Percentiles rank a stretch among this genome's conserved stretches.
Evolutionary conservation across 495 filamentous ascomycete species (phyloP).

Genomic region (Podospora sp.): DNA sequence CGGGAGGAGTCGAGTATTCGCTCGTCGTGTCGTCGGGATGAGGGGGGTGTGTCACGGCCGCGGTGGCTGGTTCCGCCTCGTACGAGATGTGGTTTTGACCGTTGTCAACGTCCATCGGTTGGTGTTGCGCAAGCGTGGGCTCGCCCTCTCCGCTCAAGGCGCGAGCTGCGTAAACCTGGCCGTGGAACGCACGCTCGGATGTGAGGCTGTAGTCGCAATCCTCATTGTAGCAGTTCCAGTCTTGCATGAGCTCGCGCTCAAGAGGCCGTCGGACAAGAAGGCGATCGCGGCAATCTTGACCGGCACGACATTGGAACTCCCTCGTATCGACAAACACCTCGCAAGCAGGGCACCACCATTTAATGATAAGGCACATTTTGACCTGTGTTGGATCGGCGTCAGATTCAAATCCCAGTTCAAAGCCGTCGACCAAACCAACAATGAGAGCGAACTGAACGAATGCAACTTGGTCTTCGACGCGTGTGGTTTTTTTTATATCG

Average conservation of each 20-base stretch:
- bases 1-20: neutral
- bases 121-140: neutral
- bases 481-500: too few relatives aligned
- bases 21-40: neutral
- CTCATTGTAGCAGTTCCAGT: neutral
- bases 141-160: neutral
- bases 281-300: neutral
- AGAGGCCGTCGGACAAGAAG: neutral
- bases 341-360: neutral
- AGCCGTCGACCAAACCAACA: too few relatives aligned
- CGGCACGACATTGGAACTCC: neutral
- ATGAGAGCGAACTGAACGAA: neutral
- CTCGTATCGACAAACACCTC: neutral
- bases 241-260: neutral
- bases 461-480: too few relatives aligned
- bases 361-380: neutral
- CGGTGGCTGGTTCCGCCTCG: neutral
- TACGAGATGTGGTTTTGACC: too few relatives aligned
- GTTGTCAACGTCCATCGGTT: neutral
- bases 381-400: too few relatives aligned
- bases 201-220: neutral
- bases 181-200: neutral
- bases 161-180: neutral
- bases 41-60: neutral
- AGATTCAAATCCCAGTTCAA: too few relatives aligned